Conservation (phyloP, 2,329 filamentous ascomycete species). For the Colletotrichum falcatum region DNA sequence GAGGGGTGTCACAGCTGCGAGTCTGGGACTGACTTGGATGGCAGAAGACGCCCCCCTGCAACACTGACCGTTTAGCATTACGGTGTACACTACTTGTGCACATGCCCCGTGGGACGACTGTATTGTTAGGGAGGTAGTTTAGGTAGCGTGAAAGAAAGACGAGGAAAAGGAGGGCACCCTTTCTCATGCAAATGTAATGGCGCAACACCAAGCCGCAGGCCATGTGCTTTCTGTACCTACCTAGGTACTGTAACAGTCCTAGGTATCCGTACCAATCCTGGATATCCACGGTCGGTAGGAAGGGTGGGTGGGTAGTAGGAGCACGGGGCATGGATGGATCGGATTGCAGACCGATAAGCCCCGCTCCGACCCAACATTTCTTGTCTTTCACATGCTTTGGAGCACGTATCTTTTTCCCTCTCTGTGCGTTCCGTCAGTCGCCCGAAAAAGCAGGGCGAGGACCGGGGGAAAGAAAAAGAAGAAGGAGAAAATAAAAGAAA, state of each 20-base stretch:
- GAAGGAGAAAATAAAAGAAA: too few relatives aligned
- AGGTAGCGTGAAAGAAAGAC: background rate
- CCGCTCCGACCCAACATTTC: constrained; percentile 41
- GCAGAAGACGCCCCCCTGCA: constrained; percentile 19
- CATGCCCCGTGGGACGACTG: background rate
- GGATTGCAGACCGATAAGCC: constrained; percentile 31
- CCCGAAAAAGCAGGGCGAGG: constrained; percentile 5
- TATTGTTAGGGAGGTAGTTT: too few relatives aligned
- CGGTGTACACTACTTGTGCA: background rate
- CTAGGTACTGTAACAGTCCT: too few relatives aligned
- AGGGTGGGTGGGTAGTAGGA: constrained; percentile 13
- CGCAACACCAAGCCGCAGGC: constrained; percentile 14
- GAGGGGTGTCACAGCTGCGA: background rate
- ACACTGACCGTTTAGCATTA: constrained; percentile 23
- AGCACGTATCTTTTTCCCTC: background rate
- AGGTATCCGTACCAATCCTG: background rate
- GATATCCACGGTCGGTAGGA: too few relatives aligned
- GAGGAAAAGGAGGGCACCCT: background rate
- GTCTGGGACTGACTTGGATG: background rate
- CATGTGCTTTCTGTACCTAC: constrained; percentile 1
- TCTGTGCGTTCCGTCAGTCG: background rate
- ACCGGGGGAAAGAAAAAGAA: background rate
- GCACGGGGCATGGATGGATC: constrained; percentile 32
- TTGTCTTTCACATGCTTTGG: constrained; percentile 38
- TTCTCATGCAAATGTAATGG: constrained; percentile 24